A percentile compares a stretch with the other conserved stretches of the same genome.
Conservation (phyloP, 257 asterid genomes). For the Nicotiana benthamiana region DNA sequence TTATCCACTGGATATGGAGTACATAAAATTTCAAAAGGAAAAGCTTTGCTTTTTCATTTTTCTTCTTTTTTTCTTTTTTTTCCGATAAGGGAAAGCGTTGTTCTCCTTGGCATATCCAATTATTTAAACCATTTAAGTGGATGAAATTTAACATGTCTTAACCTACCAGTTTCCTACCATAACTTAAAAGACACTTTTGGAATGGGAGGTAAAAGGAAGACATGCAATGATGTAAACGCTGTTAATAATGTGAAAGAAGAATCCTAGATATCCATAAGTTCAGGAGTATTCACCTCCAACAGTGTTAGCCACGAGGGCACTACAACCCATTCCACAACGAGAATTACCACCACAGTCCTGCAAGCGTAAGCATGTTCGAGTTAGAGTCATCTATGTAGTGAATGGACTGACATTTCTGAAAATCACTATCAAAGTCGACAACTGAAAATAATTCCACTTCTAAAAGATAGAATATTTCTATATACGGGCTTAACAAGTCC, state of each 20-base stretch:
- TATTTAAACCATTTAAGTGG: background rate
- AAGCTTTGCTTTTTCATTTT: background rate
- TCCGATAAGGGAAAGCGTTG: background rate
- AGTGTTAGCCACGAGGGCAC: constrained; percentile 64
- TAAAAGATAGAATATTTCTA: background rate
- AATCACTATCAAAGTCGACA: background rate
- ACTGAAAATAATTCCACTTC: background rate
- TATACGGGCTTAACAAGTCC: background rate
- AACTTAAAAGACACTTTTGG: background rate
- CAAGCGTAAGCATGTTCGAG: constrained; percentile 14
- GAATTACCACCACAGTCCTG: constrained; percentile 87
- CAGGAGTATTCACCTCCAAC: constrained; percentile 45
- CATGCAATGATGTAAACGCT: background rate
- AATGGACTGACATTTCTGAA: background rate
- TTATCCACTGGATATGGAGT: background rate
- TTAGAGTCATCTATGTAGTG: background rate
- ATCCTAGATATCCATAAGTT: background rate
- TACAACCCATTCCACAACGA: constrained; percentile 92
- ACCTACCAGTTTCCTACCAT: background rate
- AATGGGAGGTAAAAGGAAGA: background rate
- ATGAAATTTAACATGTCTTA: background rate
- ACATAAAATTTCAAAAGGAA: background rate
- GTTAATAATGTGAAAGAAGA: background rate
- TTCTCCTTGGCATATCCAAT: background rate
- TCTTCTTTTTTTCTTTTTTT: background rate